A percentile compares a stretch with the other conserved stretches of the same genome.
These are phyloP conservation scores for Kockovaella imperatae DNA, from an alignment of 768 basidiomycete genomes.

Conservation along the genomic window DNA sequence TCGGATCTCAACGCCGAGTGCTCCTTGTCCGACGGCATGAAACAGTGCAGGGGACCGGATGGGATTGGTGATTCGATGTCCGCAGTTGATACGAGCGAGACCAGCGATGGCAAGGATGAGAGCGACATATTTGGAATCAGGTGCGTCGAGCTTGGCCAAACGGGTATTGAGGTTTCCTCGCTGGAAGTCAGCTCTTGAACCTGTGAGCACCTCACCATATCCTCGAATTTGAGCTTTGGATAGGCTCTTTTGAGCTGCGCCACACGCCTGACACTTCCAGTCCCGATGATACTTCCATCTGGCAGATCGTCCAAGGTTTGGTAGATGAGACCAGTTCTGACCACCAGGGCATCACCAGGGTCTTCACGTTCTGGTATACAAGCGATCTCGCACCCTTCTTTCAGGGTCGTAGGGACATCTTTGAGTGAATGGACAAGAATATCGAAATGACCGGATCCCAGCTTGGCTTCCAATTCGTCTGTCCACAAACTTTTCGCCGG, in stretches of 20 bases:
- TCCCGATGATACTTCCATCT: conserved; percentile 83
- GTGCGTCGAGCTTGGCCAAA: conserved; percentile 78
- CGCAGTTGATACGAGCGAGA: conserved; percentile 62
- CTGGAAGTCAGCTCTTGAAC: conserved; percentile 45
- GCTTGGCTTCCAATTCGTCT: conserved; percentile 81
- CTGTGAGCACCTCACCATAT: conserved; percentile 60
- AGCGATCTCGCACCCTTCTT: conserved; percentile 73
- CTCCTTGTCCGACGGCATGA: conserved; percentile 91
- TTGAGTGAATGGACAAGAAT: conserved; percentile 89
- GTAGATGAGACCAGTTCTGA: conserved; percentile 65
- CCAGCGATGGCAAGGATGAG: conserved; percentile 91
- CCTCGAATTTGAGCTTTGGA: conserved; percentile 69
- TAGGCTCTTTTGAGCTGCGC: conserved; percentile 78
- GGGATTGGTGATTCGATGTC: conserved; percentile 64
- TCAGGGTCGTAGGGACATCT: conserved; percentile 83
- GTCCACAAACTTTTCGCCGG: conserved; percentile 68
- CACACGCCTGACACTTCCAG: conserved; percentile 83
- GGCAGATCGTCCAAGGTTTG: conserved; percentile 74
- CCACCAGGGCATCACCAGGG: conserved; percentile 78
- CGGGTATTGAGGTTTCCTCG: conserved; percentile 88
- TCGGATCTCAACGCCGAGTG: conserved; percentile 73
- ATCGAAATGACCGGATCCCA: conserved; percentile 67
- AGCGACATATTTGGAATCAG: conserved; percentile 69
- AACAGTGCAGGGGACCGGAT: conserved; percentile 61
- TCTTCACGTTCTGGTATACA: conserved; percentile 81